phyloP scores from a whole-genome alignment of 768 basidiomycete genomes.

The Boletus pseudopeckii region DNA sequence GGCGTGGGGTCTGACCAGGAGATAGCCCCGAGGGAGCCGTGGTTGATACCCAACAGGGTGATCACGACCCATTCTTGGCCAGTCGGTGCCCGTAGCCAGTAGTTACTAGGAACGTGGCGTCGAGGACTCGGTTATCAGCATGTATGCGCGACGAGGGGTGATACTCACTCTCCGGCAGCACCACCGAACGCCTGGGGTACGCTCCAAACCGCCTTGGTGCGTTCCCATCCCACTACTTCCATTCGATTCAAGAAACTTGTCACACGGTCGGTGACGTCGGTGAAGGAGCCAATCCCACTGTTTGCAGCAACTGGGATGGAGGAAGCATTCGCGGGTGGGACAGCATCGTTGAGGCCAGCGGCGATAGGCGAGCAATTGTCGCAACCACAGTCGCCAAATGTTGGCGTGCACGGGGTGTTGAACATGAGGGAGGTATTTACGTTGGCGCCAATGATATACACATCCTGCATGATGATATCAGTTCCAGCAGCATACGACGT shows the following conservation, averaged over 20 bases:
- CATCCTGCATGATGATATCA: slow-evolving; percentile 69
- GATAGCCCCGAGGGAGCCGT: slow-evolving; percentile 55
- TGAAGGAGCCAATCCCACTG: slow-evolving; percentile 39
- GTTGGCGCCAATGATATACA: slow-evolving; percentile 48
- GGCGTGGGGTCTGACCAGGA: slow-evolving; percentile 54
- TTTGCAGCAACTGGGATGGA: slow-evolving; percentile 15
- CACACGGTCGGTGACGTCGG: slow-evolving; percentile 66
- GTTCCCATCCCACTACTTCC: slow-evolving; percentile 60
- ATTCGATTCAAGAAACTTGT: slow-evolving; percentile 59
- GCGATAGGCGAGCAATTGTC: slow-evolving; percentile 49
- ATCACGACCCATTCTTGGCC: slow-evolving; percentile 66
- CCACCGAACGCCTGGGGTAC: slow-evolving; percentile 77
- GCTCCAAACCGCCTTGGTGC: slow-evolving; percentile 68
- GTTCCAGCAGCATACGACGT: slow-evolving; percentile 55
- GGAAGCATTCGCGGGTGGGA: slow-evolving; percentile 23
- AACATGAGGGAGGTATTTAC: slow-evolving; percentile 59
- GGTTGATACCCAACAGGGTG: slow-evolving; percentile 65
- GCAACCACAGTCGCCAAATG: slow-evolving; percentile 73
- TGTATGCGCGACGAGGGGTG: neutral
- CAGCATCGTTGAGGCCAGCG: slow-evolving; percentile 39
- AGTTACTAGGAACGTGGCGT: slow-evolving; percentile 33
- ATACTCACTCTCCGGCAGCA: slow-evolving; percentile 29
- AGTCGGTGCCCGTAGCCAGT: slow-evolving; percentile 60
- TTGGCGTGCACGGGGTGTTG: slow-evolving; percentile 56
- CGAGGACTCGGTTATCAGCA: neutral